Conservation (phyloP, 1,284 basidiomycete species). For the Bjerkandera adusta region DNA sequence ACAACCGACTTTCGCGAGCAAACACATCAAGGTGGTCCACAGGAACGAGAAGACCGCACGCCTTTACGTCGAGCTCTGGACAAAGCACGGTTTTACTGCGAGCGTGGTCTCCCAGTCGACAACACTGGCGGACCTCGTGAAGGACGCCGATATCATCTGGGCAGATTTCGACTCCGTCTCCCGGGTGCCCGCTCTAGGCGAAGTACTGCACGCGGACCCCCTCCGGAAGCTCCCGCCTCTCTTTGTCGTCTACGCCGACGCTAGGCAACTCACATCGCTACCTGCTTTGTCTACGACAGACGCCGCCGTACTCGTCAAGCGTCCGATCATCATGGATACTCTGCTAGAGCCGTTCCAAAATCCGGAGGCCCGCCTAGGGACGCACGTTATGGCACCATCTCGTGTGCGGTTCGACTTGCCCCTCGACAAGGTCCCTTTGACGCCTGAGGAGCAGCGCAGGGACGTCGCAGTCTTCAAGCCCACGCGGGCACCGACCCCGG, state of each 20-base stretch:
- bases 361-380: slow-evolving; percentile 22
- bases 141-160: slow-evolving; percentile 26
- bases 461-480: slow-evolving; percentile 15
- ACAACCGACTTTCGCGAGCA: slow-evolving; percentile 8
- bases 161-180: slow-evolving; percentile 25
- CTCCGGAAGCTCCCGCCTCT: slow-evolving; percentile 13
- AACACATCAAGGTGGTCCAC: slow-evolving; percentile 25
- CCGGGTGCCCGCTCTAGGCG: slow-evolving; percentile 17
- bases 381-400: slow-evolving; percentile 16
- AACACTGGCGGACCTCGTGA: slow-evolving; percentile 18
- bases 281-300: slow-evolving; percentile 20
- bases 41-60: slow-evolving; percentile 22
- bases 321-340: slow-evolving; percentile 27
- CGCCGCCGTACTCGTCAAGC: slow-evolving; percentile 27
- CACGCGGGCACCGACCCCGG: slow-evolving; percentile 2
- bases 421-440: slow-evolving; percentile 7
- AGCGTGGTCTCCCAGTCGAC: slow-evolving; percentile 8
- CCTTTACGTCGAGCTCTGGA: slow-evolving; percentile 23
- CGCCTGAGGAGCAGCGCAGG: slow-evolving; percentile 7
- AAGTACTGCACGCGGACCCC: slow-evolving; percentile 16
- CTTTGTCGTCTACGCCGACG: slow-evolving; percentile 25
- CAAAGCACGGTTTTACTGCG: slow-evolving; percentile 19
- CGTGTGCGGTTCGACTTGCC: slow-evolving; percentile 28
- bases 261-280: slow-evolving; percentile 21
- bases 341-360: slow-evolving; percentile 22